These are phyloP conservation scores for Cryptosporidium sp. DNA, from an alignment of 169 alveolate genomes.

Conservation along the genomic window DNA sequence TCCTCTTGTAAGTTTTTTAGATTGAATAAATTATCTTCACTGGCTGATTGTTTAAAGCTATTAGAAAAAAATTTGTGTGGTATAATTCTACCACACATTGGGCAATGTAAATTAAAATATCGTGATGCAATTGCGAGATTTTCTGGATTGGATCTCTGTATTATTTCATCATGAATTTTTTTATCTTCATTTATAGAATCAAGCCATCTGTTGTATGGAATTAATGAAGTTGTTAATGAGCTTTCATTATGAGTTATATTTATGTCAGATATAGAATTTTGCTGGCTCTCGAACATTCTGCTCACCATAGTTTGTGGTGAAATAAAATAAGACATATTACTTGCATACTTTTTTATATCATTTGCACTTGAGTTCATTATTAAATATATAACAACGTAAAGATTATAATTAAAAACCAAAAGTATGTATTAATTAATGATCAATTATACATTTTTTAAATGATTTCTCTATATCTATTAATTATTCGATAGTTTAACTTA, in stretches of 20 bases:
- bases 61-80: conserved; percentile 46
- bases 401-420: not conserved
- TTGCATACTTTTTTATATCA: not conserved
- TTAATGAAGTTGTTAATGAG: conserved; percentile 11
- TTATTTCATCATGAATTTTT: not conserved
- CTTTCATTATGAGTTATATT: not conserved
- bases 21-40: not conserved
- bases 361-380: not conserved
- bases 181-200: not conserved
- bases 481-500: not conserved
- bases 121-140: conserved; percentile 26
- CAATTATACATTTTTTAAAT: not conserved
- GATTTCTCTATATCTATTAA: not conserved
- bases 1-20: not conserved
- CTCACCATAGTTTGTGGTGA: conserved; percentile 76
- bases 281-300: conserved; percentile 10
- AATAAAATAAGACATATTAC: not conserved
- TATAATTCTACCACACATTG: conserved; percentile 74
- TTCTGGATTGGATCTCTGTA: not conserved
- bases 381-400: not conserved
- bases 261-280: not conserved
- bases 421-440: not conserved
- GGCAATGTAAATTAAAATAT: conserved; percentile 62
- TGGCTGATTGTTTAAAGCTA: not conserved
- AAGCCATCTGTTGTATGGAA: conserved; percentile 28